Evolutionary conservation across 208 protist genomes (phyloP).

Genomic region (Trypanosoma rangeli): DNA sequence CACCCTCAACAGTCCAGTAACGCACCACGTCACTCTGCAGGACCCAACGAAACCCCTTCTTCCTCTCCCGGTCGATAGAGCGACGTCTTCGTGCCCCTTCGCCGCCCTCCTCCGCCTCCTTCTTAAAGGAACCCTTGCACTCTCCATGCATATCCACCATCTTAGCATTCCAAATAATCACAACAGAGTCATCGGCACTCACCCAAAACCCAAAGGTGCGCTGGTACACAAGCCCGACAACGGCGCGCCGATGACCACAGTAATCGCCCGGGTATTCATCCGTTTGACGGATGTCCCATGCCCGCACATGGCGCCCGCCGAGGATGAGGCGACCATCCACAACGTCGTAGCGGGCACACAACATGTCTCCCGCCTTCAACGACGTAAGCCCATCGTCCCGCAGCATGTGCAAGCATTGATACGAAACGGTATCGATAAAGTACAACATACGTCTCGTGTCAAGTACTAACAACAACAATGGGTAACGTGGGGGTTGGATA

Average conservation of each 20-base stretch:
- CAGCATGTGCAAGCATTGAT: slow-evolving; percentile 44
- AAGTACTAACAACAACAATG: slow-evolving; percentile 61
- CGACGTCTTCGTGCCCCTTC: neutral
- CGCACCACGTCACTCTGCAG: slow-evolving; percentile 25
- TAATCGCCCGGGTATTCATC: slow-evolving; percentile 56
- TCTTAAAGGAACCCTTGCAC: neutral
- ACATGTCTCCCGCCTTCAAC: slow-evolving; percentile 47
- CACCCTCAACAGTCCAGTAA: slow-evolving; percentile 49
- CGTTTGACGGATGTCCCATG: slow-evolving; percentile 55
- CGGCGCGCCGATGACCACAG: slow-evolving; percentile 55
- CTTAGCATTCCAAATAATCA: slow-evolving; percentile 57
- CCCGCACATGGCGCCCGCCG: slow-evolving; percentile 59
- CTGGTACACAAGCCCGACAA: slow-evolving; percentile 61
- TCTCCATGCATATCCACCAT: neutral
- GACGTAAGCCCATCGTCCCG: slow-evolving; percentile 47
- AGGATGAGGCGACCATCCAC: slow-evolving; percentile 68
- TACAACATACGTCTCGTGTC: slow-evolving; percentile 73
- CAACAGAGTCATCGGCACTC: slow-evolving; percentile 71
- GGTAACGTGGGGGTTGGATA: slow-evolving; percentile 37
- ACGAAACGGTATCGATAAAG: slow-evolving; percentile 65
- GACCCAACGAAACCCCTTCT: slow-evolving; percentile 2
- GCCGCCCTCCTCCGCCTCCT: neutral
- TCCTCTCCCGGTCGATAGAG: neutral
- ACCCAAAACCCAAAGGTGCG: slow-evolving; percentile 44
- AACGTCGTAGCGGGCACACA: slow-evolving; percentile 69